phyloP scores from a whole-genome alignment of 768 basidiomycete species.

The Boletus tomentosulus region DNA sequence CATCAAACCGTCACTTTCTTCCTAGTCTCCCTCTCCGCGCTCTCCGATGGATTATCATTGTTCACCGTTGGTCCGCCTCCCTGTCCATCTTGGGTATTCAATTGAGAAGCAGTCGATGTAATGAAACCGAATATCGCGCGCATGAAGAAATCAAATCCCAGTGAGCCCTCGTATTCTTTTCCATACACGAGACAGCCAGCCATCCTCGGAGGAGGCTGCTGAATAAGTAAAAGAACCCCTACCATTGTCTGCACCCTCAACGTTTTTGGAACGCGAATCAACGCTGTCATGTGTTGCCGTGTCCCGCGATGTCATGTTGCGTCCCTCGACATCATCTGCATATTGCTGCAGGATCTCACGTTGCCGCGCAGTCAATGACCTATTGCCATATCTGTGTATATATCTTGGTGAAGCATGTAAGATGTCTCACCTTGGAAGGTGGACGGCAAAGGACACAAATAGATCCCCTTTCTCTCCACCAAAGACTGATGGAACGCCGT shows the following conservation, averaged over 20 bases:
- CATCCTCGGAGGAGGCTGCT: conserved; percentile 49
- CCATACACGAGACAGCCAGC: conserved; percentile 70
- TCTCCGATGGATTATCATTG: conserved; percentile 34
- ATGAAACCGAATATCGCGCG: conserved; percentile 31
- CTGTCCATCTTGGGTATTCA: conserved; percentile 24
- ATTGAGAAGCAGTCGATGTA: conserved; percentile 27
- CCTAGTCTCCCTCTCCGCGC: conserved; percentile 43
- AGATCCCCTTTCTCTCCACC: conserved; percentile 71
- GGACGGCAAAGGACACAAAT: conserved; percentile 82
- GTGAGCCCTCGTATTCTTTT: conserved; percentile 64
- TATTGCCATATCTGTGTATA: conserved; percentile 29
- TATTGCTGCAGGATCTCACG: conserved; percentile 84
- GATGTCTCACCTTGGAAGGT: conserved; percentile 78
- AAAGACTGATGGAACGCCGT: conserved; percentile 69
- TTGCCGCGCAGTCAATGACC: conserved; percentile 80
- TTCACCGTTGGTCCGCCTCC: conserved; percentile 22
- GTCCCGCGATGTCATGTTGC: conserved; percentile 22
- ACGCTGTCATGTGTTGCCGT: conserved; percentile 13
- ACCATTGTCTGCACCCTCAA: conserved; percentile 51
- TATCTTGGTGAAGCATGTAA: conserved; percentile 1
- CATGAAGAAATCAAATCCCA: conserved; percentile 62
- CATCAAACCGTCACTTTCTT: conserved; percentile 46
- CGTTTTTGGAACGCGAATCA: conserved; percentile 19
- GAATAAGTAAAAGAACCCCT: conserved; percentile 63
- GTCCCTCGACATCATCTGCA: conserved; percentile 90